Evolutionary conservation across 1,139 yeast species (phyloP).

Genomic region (Saccharomycopsis hybrid): DNA sequence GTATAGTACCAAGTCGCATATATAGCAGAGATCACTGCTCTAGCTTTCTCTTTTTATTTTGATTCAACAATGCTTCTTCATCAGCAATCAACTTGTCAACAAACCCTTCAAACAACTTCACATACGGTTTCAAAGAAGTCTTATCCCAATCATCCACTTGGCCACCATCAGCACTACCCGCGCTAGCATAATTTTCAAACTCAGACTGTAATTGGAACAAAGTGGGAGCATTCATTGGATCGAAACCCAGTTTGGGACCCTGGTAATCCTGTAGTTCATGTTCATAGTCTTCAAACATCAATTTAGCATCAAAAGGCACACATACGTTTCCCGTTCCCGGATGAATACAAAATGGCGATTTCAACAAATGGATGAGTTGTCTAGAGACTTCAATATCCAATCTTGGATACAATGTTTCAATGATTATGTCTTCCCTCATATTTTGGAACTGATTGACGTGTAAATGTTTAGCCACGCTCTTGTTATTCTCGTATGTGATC

Average conservation of each 20-base stretch:
- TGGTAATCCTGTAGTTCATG: not conserved
- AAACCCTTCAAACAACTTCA: constrained; percentile 61
- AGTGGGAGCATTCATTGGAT: constrained; percentile 79
- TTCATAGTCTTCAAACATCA: constrained; percentile 18
- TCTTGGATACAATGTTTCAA: constrained; percentile 82
- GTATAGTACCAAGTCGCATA: too few species aligned
- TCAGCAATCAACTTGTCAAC: constrained; percentile 35
- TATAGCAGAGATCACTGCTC: too few species aligned
- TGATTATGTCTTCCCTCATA: constrained; percentile 77
- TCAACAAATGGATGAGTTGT: constrained; percentile 83
- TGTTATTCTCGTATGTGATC: constrained; percentile 43
- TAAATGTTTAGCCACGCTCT: constrained; percentile 27
- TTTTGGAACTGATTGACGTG: constrained; percentile 42
- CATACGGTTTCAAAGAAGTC: constrained; percentile 69
- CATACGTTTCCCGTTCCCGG: constrained; percentile 97
- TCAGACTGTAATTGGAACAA: constrained; percentile 47
- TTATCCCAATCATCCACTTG: constrained; percentile 52
- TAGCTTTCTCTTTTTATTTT: not conserved
- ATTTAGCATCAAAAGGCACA: constrained; percentile 75
- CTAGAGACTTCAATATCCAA: constrained; percentile 90
- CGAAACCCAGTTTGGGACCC: constrained; percentile 40
- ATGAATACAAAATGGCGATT: constrained; percentile 97
- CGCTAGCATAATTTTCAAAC: constrained; percentile 30
- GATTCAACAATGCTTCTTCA: not conserved
- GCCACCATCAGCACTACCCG: constrained; percentile 29